These are phyloP conservation scores for Daedaleopsis sinensis DNA, from an alignment of 768 basidiomycete species.

Conservation along the genomic window DNA sequence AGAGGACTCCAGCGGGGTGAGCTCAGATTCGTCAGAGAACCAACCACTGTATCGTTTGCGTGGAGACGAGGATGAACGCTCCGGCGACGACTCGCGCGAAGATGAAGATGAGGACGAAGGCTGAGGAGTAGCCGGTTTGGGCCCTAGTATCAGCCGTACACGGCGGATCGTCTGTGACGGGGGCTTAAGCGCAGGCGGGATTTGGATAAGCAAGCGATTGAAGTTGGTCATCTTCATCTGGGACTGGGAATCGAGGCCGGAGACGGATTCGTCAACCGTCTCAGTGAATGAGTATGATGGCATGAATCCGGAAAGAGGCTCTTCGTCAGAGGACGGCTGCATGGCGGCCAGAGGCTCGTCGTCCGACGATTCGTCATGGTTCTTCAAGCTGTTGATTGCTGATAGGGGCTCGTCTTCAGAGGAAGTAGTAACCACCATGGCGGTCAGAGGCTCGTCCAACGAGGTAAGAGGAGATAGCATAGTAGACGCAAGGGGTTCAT, in stretches of 20 bases:
- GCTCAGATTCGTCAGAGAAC: constrained; percentile 29
- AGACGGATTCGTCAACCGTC: background rate
- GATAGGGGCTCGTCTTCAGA: background rate
- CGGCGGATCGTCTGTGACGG: background rate
- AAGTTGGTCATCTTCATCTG: background rate
- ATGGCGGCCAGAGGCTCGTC: background rate
- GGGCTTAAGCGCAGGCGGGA: background rate
- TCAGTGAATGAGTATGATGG: background rate
- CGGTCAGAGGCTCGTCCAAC: background rate
- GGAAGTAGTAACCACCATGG: background rate
- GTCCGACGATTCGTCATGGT: background rate
- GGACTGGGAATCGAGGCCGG: background rate
- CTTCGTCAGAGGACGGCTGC: background rate
- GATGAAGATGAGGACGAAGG: background rate
- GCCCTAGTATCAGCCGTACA: constrained; percentile 1
- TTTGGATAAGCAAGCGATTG: background rate
- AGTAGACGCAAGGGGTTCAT: background rate
- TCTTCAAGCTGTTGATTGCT: no score
- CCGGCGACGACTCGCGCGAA: background rate
- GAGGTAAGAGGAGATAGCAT: background rate
- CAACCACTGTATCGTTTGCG: constrained; percentile 1
- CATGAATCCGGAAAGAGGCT: background rate
- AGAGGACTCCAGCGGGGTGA: constrained; percentile 29
- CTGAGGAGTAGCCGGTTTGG: background rate
- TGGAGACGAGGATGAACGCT: background rate